Base-by-base conservation (phyloP, 345 rosid genomes). In the Tarenaya hassleriana region DNA sequence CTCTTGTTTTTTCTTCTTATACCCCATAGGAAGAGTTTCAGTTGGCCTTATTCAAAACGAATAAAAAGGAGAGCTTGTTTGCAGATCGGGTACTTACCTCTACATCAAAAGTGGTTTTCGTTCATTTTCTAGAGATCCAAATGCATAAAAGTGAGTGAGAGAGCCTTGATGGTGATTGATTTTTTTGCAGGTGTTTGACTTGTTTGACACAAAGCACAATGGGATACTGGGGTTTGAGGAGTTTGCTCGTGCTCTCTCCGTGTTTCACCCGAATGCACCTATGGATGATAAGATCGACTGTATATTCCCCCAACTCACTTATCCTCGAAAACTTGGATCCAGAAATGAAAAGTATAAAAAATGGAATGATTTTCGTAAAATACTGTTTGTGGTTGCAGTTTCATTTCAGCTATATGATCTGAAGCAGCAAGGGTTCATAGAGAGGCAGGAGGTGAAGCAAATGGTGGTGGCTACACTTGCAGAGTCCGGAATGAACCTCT, bases 381-480 rank as follows among this genome's bases (percentile, higher is more conserved):
- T 51, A 14, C 38, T 19, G 12, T 29, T 44, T 49, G 8, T 75
- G n/a, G n/a, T n/a, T n/a, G 75, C 94, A 86, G 97, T 90, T 83
- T 78, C 95, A 3, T 90, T 90, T 62, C 91, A 79, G 75, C 69
- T 90, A 24, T 90, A 90, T 39, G 97, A 90, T 77, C 80, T 83
- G 37, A 86, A 84, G 70, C 89, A 78, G 58, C 95, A 88, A 69
- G 97, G 97, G 20, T 90, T 76, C 66, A 90, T 90, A 8, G 95
- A 86, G 62, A 76, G 97, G 39, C 83, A 86, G 39, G 94, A 86
- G 82, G 96, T 84, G 60, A 35, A 24, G 27, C 47, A 94, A 94
- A 94, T 94, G 99, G 97, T 94, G 33, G 99, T 94, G 3, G 99
- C 99, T 56, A 94, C 99, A 0, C 97, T 88, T 54, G 97, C 99